Evolutionary conservation across 139 green algal species (phyloP).

Genomic region (Microglena sp.): DNA sequence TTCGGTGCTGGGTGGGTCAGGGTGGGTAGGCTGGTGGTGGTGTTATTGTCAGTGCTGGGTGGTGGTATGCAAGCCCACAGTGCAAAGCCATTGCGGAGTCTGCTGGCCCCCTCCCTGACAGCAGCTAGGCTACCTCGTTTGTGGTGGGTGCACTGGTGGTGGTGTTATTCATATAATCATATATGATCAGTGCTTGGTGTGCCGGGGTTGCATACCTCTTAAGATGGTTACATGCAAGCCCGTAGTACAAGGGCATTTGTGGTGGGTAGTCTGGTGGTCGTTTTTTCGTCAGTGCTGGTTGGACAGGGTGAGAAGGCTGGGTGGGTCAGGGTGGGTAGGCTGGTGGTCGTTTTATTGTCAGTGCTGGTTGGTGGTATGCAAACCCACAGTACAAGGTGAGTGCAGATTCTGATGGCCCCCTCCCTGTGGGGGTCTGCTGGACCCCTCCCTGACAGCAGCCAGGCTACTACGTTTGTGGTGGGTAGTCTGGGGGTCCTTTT

Average conservation of each 20-base stretch:
- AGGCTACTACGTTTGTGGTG: slow-evolving; percentile 40
- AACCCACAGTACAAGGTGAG: slow-evolving; percentile 29
- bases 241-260: slow-evolving; percentile 28
- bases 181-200: too few relatives aligned
- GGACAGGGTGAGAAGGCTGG: too few relatives aligned
- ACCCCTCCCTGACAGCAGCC: slow-evolving; percentile 36
- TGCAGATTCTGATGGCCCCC: not conserved
- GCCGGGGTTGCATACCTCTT: slow-evolving; percentile 45
- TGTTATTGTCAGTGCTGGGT: too few relatives aligned
- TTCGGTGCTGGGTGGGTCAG: too few relatives aligned
- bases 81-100: slow-evolving; percentile 25
- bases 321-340: too few relatives aligned
- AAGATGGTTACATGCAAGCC: slow-evolving; percentile 66
- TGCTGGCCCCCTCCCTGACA: slow-evolving; percentile 25
- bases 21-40: too few relatives aligned
- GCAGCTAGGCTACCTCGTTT: slow-evolving; percentile 43
- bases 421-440: slow-evolving; percentile 10
- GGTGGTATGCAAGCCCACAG: slow-evolving; percentile 58
- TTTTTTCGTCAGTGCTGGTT: too few relatives aligned
- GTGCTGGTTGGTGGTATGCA: too few relatives aligned
- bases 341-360: too few relatives aligned
- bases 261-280: too few relatives aligned
- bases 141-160: slow-evolving; percentile 30
- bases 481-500: too few relatives aligned
- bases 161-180: too few relatives aligned